A percentile compares a stretch with the other conserved stretches of the same genome.
Conservation (phyloP, 768 basidiomycete species). For the Hygrophoropsis aurantiaca region DNA sequence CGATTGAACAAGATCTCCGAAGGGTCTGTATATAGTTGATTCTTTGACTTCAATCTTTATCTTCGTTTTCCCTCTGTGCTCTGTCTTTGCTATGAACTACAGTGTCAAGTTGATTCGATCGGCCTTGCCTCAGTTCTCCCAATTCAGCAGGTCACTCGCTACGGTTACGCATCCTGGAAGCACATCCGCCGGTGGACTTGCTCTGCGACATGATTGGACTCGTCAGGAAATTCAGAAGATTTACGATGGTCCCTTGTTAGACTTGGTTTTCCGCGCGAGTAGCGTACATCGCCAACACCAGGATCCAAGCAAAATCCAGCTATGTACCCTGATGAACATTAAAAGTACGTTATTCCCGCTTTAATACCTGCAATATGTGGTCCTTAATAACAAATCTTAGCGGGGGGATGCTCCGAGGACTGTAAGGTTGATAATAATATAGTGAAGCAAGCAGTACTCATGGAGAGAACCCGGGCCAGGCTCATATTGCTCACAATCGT, state of each 20-base stretch:
- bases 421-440: slow-evolving; percentile 51
- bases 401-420: slow-evolving; percentile 94
- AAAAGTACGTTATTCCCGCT: slow-evolving; percentile 66
- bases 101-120: slow-evolving; percentile 7
- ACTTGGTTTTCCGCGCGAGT: slow-evolving; percentile 86
- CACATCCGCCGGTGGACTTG: slow-evolving; percentile 13
- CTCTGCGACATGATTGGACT: slow-evolving; percentile 66
- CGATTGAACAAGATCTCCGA: too few species aligned
- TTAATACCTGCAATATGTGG: slow-evolving; percentile 17
- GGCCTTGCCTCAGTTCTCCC: slow-evolving; percentile 9
- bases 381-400: slow-evolving; percentile 38
- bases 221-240: slow-evolving; percentile 80
- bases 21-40: too few species aligned
- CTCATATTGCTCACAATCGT: slow-evolving; percentile 97
- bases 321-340: slow-evolving; percentile 98
- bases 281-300: slow-evolving; percentile 83
- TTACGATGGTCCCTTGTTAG: slow-evolving; percentile 83
- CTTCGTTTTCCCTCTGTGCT: neutral
- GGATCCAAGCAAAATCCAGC: slow-evolving; percentile 87
- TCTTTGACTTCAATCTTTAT: too few species aligned
- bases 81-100: neutral
- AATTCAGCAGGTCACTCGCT: slow-evolving; percentile 53
- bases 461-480: slow-evolving; percentile 41
- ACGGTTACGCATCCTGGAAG: slow-evolving; percentile 41
- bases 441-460: neutral